These are phyloP conservation scores for Aspergillus piperis DNA, from an alignment of 2,329 filamentous ascomycete genomes.

Conservation along the genomic window DNA sequence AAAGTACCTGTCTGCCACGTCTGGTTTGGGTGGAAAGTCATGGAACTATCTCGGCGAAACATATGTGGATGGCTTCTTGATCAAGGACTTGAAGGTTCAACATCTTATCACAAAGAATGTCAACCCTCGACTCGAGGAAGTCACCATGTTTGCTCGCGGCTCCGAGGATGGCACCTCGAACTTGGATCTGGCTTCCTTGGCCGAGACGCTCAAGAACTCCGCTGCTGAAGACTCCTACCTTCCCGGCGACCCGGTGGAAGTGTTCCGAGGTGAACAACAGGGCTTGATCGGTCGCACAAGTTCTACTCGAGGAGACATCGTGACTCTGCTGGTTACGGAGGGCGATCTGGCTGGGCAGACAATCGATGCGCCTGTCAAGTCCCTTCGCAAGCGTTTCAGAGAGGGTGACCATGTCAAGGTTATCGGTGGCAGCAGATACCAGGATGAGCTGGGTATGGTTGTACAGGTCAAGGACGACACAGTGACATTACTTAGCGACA, in stretches of 20 bases:
- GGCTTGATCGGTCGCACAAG: conserved; percentile 84
- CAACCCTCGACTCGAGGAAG: conserved; percentile 89
- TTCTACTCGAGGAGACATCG: conserved; percentile 86
- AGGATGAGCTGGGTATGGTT: conserved; percentile 95
- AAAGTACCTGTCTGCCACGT: conserved; percentile 57
- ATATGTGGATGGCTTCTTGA: conserved; percentile 88
- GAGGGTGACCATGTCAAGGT: conserved; percentile 98
- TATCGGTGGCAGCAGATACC: conserved; percentile 90
- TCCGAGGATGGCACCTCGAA: conserved; percentile 92
- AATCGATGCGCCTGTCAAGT: conserved; percentile 90
- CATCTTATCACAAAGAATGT: conserved; percentile 84
- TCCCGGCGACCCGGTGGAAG: conserved; percentile 92
- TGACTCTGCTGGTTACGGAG: conserved; percentile 81
- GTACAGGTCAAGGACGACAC: conserved; percentile 90
- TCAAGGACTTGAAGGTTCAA: conserved; percentile 92
- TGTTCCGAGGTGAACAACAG: conserved; percentile 92
- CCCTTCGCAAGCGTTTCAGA: conserved; percentile 87
- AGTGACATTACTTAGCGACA: conserved; percentile 89
- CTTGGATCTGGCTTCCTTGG: conserved; percentile 85
- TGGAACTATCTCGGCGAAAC: conserved; percentile 87
- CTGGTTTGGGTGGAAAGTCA: conserved; percentile 62
- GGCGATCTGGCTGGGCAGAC: conserved; percentile 78
- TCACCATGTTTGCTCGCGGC: conserved; percentile 87
- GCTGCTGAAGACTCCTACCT: conserved; percentile 81
- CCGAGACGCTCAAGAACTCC: conserved; percentile 83